A percentile compares a stretch with the other conserved stretches of the same genome.
Evolutionary conservation across 1,284 basidiomycete genomes (phyloP).

Genomic region (Macrocybe sp.): DNA sequence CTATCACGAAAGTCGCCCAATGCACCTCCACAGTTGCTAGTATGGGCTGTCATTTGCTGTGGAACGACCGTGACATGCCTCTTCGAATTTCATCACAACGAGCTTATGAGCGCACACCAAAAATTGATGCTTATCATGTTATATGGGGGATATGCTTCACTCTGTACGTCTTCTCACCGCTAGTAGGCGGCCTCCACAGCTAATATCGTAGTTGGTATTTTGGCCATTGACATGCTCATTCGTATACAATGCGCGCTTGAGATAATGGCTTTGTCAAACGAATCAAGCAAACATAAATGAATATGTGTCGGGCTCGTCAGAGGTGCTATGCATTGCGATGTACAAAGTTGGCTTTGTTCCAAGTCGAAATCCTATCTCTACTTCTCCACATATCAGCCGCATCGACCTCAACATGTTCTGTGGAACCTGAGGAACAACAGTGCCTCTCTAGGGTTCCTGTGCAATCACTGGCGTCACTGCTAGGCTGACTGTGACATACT

Average conservation of each 20-base stretch:
- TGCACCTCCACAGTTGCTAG: conserved; percentile 13
- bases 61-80: conserved; percentile 18
- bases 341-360: no score
- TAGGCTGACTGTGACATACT: no score
- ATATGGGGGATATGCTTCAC: conserved; percentile 14
- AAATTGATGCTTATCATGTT: conserved; percentile 12
- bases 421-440: no score
- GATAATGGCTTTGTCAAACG: no score
- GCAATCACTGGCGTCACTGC: no score
- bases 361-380: no score
- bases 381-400: no score
- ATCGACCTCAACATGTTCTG: no score
- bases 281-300: no score
- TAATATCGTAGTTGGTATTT: not conserved
- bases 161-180: conserved; percentile 11
- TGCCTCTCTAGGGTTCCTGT: no score
- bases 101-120: conserved; percentile 14
- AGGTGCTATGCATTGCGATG: no score
- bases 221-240: not conserved
- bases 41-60: conserved; percentile 14
- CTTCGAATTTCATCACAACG: conserved; percentile 16
- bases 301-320: no score
- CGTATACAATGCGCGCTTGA: not conserved
- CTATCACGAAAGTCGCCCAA: conserved; percentile 13
- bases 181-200: not conserved